A percentile compares a stretch with the other conserved stretches of the same genome.
phyloP scores from a whole-genome alignment of 495 filamentous ascomycete genomes.

The Apiosordaria backusii region DNA sequence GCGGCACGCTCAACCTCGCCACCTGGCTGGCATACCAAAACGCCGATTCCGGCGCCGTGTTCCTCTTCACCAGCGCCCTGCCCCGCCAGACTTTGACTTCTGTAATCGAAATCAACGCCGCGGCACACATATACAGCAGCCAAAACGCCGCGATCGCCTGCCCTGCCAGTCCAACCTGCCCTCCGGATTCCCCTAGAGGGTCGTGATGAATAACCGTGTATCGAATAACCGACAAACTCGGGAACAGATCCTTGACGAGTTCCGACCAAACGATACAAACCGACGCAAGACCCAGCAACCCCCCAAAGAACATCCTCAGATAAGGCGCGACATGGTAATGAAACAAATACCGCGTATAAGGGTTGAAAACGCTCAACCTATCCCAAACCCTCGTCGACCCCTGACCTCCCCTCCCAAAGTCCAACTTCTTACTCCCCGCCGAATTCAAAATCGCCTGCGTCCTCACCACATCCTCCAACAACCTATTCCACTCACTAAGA shows the following conservation, averaged over 20 bases:
- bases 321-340: slow-evolving; percentile 67
- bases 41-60: slow-evolving; percentile 85
- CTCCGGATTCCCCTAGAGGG: slow-evolving; percentile 47
- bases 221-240: slow-evolving; percentile 74
- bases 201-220: slow-evolving; percentile 81
- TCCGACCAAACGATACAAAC: slow-evolving; percentile 88
- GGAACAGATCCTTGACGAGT: slow-evolving; percentile 70
- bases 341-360: slow-evolving; percentile 77
- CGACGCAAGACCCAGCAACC: slow-evolving; percentile 68
- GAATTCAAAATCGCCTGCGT: slow-evolving; percentile 84
- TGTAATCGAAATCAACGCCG: slow-evolving; percentile 77
- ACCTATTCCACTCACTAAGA: slow-evolving; percentile 75
- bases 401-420: slow-evolving; percentile 55
- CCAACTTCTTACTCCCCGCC: slow-evolving; percentile 70
- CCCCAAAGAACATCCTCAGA: slow-evolving; percentile 56
- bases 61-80: slow-evolving; percentile 80
- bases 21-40: slow-evolving; percentile 94
- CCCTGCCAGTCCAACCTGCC: slow-evolving; percentile 74
- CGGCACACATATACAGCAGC: slow-evolving; percentile 87
- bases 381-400: slow-evolving; percentile 53
- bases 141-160: slow-evolving; percentile 81
- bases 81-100: slow-evolving; percentile 95
- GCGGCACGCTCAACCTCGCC: slow-evolving; percentile 82
- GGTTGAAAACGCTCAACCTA: slow-evolving; percentile 64
- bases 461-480: slow-evolving; percentile 67